Percentiles rank a stretch among this genome's conserved stretches.
Conservation (phyloP, 805 yeast species). For the Candida multigemmis region DNA sequence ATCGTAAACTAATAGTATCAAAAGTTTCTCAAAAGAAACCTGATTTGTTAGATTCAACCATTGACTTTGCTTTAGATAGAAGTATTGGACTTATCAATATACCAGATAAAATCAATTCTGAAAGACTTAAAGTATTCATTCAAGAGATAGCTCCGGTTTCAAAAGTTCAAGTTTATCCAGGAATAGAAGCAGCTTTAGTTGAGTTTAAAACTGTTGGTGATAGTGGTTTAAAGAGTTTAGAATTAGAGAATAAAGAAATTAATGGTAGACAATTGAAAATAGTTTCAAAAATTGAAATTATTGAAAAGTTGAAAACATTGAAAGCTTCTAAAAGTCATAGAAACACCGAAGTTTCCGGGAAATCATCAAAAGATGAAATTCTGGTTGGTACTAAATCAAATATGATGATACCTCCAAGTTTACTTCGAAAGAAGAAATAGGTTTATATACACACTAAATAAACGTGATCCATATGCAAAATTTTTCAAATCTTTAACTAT, state of each 20-base stretch:
- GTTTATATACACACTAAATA: too few relatives aligned
- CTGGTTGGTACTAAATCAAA: too few relatives aligned
- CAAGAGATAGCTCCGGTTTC: constrained; percentile 25
- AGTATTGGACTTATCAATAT: constrained; percentile 15
- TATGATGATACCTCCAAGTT: constrained; percentile 4
- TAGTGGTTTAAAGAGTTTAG: too few relatives aligned
- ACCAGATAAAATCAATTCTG: constrained; percentile 24
- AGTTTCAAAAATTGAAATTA: constrained; percentile 4
- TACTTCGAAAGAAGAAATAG: constrained; percentile 1
- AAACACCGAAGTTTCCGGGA: too few relatives aligned
- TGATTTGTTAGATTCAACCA: too few relatives aligned
- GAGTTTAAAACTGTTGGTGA: constrained; percentile 31
- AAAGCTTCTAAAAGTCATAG: too few relatives aligned
- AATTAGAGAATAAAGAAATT: constrained; percentile 19
- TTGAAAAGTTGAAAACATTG: not conserved
- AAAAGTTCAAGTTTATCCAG: constrained; percentile 37
- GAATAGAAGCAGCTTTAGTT: constrained; percentile 39
- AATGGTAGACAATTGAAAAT: constrained; percentile 15
- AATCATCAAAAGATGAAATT: too few relatives aligned
- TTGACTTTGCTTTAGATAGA: constrained; percentile 9
- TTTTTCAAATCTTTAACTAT: too few relatives aligned
- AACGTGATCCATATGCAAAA: too few relatives aligned
- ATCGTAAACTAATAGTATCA: too few relatives aligned
- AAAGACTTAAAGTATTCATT: constrained; percentile 22
- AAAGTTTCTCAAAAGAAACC: too few relatives aligned